Evolutionary conservation across 306 rosid species (phyloP).

Genomic region (Vigna angularis): DNA sequence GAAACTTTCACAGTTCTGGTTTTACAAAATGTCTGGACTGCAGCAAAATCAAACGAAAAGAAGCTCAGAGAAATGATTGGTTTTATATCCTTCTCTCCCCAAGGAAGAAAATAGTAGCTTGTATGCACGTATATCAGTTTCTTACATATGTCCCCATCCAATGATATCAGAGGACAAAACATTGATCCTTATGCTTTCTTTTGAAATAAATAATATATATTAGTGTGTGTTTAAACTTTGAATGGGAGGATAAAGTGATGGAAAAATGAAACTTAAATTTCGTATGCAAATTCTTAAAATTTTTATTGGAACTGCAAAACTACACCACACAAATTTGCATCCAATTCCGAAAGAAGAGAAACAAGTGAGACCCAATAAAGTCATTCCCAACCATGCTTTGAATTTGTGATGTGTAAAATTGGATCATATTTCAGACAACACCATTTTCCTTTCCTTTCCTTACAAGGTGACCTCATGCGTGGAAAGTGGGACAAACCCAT

Average conservation of each 20-base stretch:
- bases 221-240: neutral
- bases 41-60: slow-evolving; percentile 36
- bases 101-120: neutral
- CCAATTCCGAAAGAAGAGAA: slow-evolving; percentile 12
- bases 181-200: neutral
- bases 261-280: neutral
- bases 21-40: slow-evolving; percentile 23
- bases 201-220: neutral
- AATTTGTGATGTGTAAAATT: slow-evolving; percentile 9
- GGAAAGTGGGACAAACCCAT: slow-evolving; percentile 37
- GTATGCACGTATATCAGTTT: neutral
- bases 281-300: neutral
- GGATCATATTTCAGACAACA: slow-evolving; percentile 3
- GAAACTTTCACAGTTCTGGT: slow-evolving; percentile 41
- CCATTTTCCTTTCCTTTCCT: slow-evolving; percentile 17
- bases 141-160: neutral
- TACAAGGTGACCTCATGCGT: slow-evolving; percentile 8
- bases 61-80: neutral
- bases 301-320: neutral
- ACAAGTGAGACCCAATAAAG: slow-evolving; percentile 1
- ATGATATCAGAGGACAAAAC: neutral
- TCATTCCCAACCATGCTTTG: neutral
- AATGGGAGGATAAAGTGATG: neutral
- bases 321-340: slow-evolving; percentile 5
- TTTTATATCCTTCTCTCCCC: neutral